A percentile compares a stretch with the other conserved stretches of the same genome.
phyloP scores from a whole-genome alignment of 805 yeast species.

The Saturnispora saitoi region DNA sequence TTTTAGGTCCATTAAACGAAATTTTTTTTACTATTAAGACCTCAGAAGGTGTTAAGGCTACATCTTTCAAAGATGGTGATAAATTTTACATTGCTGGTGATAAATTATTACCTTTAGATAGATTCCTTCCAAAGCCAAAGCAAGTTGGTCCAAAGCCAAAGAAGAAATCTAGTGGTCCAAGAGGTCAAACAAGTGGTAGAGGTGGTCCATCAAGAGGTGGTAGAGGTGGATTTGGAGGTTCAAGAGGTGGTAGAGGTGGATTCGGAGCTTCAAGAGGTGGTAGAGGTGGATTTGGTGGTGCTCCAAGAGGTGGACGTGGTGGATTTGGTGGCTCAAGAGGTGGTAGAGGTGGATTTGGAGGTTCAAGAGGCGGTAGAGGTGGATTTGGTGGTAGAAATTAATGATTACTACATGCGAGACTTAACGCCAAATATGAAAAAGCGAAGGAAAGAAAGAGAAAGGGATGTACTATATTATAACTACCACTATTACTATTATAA shows the following conservation, averaged over 20 bases:
- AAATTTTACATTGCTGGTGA: constrained; percentile 93
- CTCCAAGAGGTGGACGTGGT: constrained; percentile 40
- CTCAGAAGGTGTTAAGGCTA: constrained; percentile 91
- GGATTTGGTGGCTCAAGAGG: constrained; percentile 21
- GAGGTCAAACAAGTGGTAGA: constrained; percentile 39
- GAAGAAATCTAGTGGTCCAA: constrained; percentile 54
- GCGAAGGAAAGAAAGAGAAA: neutral
- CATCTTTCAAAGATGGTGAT: constrained; percentile 90
- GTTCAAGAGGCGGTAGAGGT: constrained; percentile 17
- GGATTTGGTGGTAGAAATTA: constrained; percentile 21
- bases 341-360: constrained; percentile 24
- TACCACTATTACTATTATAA: neutral
- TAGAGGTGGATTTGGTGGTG: constrained; percentile 27
- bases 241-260: constrained; percentile 23
- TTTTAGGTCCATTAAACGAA: constrained; percentile 94
- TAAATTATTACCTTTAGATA: constrained; percentile 88
- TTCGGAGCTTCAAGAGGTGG: constrained; percentile 14
- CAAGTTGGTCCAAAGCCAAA: constrained; percentile 75
- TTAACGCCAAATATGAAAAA: neutral
- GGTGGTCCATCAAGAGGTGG: constrained; percentile 42
- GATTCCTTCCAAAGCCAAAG: constrained; percentile 96
- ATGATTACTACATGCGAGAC: constrained; percentile 15
- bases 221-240: constrained; percentile 39
- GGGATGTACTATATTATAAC: neutral
- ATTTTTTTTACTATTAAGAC: constrained; percentile 97